phyloP scores from a whole-genome alignment of 2,329 filamentous ascomycete species.

The Exophiala xenobiotica region DNA sequence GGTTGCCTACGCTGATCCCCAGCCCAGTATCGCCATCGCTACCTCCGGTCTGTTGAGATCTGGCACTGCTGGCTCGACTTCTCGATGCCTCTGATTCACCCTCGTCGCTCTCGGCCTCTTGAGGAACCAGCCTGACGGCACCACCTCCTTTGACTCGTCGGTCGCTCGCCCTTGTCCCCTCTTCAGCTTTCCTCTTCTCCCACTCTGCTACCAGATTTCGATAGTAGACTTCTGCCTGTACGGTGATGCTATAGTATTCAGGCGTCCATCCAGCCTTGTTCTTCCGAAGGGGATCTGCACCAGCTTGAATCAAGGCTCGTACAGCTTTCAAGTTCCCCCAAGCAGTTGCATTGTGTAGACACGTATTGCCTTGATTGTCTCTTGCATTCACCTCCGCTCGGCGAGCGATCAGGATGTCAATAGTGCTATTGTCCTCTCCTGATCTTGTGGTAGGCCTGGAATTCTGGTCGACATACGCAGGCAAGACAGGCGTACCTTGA shows the following conservation, averaged over 20 bases:
- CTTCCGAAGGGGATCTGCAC: slow-evolving; percentile 68
- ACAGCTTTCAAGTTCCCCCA: slow-evolving; percentile 77
- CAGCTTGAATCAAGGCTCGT: slow-evolving; percentile 72
- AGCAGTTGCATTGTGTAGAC: slow-evolving; percentile 80
- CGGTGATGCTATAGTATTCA: slow-evolving; percentile 76
- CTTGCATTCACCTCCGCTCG: slow-evolving; percentile 49
- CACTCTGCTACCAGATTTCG: slow-evolving; percentile 72
- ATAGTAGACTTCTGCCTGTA: slow-evolving; percentile 81
- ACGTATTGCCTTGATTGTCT: slow-evolving; percentile 78
- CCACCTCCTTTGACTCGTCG: slow-evolving; percentile 24
- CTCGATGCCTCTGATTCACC: slow-evolving; percentile 13
- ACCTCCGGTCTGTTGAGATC: slow-evolving; percentile 10
- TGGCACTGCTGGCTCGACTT: slow-evolving; percentile 20
- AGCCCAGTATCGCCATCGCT: slow-evolving; percentile 23
- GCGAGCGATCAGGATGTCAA: slow-evolving; percentile 33
- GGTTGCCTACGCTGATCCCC: slow-evolving; percentile 26
- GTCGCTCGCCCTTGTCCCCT: slow-evolving; percentile 22
- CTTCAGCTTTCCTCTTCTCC: slow-evolving; percentile 59
- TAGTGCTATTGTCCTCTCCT: slow-evolving; percentile 32
- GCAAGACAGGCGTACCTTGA: slow-evolving; percentile 20
- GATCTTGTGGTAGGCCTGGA: slow-evolving; percentile 26
- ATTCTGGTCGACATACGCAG: slow-evolving; percentile 18
- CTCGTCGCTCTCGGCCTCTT: slow-evolving; percentile 25
- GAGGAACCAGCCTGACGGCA: slow-evolving; percentile 23
- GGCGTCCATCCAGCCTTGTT: slow-evolving; percentile 82